These are phyloP conservation scores for Cordyceps tenuipes DNA, from an alignment of 2,329 filamentous ascomycete species.

Conservation along the genomic window DNA sequence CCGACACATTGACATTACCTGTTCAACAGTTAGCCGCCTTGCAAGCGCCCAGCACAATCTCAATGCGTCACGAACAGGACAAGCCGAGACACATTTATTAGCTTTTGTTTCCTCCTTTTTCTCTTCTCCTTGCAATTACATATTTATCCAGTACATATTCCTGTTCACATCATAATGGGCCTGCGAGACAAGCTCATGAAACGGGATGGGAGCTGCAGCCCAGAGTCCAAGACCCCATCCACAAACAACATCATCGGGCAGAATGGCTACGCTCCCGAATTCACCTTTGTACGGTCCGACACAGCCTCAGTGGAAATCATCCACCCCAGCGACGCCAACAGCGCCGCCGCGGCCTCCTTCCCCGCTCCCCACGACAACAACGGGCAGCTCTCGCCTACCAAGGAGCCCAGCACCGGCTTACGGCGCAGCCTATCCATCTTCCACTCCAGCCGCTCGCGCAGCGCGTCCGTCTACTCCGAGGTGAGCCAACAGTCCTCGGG, in stretches of 20 bases:
- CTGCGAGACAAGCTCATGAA: constrained; percentile 47
- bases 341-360: constrained; percentile 10
- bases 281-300: constrained; percentile 79
- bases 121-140: neutral
- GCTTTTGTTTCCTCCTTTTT: neutral
- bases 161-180: constrained; percentile 31
- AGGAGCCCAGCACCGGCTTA: constrained; percentile 22
- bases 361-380: constrained; percentile 16
- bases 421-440: constrained; percentile 40
- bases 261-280: constrained; percentile 44
- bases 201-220: constrained; percentile 35
- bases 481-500: constrained; percentile 26
- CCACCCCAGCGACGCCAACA: constrained; percentile 48
- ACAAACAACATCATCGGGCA: constrained; percentile 20
- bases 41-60: neutral
- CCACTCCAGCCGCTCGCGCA: constrained; percentile 38
- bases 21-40: neutral
- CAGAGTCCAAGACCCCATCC: constrained; percentile 17
- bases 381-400: constrained; percentile 22
- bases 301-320: constrained; percentile 74
- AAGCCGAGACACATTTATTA: neutral
- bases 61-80: neutral
- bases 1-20: neutral
- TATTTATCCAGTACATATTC: neutral
- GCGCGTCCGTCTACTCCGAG: constrained; percentile 37